Conservation (phyloP, 2,329 filamentous ascomycete genomes). For the Chaetomium sp. region DNA sequence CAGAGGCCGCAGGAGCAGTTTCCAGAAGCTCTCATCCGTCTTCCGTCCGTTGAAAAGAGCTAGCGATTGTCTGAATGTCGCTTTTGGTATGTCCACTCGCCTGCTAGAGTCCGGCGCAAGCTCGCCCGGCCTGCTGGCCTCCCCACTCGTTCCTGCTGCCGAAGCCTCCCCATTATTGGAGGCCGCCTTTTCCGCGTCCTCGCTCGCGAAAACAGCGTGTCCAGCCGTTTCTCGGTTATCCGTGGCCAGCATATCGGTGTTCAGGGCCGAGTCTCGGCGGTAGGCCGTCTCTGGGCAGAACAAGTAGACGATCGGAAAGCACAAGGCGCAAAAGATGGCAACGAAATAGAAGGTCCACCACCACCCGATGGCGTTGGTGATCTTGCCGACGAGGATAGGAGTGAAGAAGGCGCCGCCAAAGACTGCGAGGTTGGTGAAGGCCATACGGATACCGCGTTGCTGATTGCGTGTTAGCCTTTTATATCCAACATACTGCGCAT, state of each 20-base stretch:
- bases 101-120: neutral
- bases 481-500: neutral
- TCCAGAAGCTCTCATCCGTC: constrained; percentile 72
- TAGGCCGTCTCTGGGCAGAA: constrained; percentile 86
- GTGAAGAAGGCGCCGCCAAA: constrained; percentile 66
- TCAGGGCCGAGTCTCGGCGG: constrained; percentile 64
- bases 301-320: constrained; percentile 72
- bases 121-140: neutral
- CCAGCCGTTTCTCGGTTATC: constrained; percentile 27
- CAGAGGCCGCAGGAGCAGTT: constrained; percentile 70
- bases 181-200: constrained; percentile 19
- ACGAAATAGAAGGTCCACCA: constrained; percentile 87
- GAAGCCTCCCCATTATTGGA: constrained; percentile 5
- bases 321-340: constrained; percentile 74
- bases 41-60: constrained; percentile 80
- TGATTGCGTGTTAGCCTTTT: constrained; percentile 38
- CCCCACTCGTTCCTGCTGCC: neutral
- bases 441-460: constrained; percentile 84
- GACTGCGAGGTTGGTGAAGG: constrained; percentile 64
- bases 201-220: neutral
- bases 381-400: constrained; percentile 87
- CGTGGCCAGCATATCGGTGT: constrained; percentile 64
- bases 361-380: constrained; percentile 76
- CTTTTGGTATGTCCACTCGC: constrained; percentile 46
- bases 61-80: constrained; percentile 63